A percentile compares a stretch with the other conserved stretches of the same genome.
These are phyloP conservation scores for Trifolium repens DNA, from an alignment of 306 rosid genomes.

Conservation along the genomic window DNA sequence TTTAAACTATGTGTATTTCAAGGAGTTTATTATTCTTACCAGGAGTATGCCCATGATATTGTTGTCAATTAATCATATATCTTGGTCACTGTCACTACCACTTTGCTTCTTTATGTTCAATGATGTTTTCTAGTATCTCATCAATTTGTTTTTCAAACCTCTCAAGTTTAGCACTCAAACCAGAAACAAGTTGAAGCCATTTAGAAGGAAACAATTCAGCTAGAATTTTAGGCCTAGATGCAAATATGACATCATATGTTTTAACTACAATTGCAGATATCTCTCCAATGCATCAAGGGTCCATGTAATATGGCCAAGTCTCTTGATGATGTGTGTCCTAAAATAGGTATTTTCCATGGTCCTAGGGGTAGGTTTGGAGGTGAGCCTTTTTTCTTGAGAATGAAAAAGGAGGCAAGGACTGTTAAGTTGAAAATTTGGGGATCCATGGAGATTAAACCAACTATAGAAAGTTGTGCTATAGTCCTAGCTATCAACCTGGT, in stretches of 20 bases:
- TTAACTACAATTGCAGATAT: constrained; percentile 39
- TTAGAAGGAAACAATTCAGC: constrained; percentile 51
- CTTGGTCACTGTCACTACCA: background rate
- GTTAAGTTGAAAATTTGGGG: too few relatives aligned
- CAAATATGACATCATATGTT: constrained; percentile 40
- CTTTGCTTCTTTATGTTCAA: constrained; percentile 30
- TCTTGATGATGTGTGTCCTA: constrained; percentile 38
- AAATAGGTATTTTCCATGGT: constrained; percentile 34
- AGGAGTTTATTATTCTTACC: constrained; percentile 1
- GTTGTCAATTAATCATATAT: constrained; percentile 28
- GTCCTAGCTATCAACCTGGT: too few relatives aligned
- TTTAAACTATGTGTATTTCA: too few relatives aligned
- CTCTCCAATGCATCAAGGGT: constrained; percentile 34
- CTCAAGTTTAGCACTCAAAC: constrained; percentile 43
- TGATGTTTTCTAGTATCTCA: constrained; percentile 33
- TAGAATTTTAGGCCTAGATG: constrained; percentile 43
- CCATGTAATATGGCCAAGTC: constrained; percentile 41
- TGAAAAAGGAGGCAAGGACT: background rate
- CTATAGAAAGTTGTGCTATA: too few relatives aligned
- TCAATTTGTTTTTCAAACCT: background rate
- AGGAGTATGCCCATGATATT: constrained; percentile 33
- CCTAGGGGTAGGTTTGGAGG: constrained; percentile 5
- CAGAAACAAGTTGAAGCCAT: constrained; percentile 40
- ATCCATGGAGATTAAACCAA: too few relatives aligned
- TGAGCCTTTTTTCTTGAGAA: background rate